Percentiles rank a stretch among this genome's conserved stretches.
These are phyloP conservation scores for Nitzschia sp. DNA, from an alignment of 108 stramenopile species.

Conservation along the genomic window DNA sequence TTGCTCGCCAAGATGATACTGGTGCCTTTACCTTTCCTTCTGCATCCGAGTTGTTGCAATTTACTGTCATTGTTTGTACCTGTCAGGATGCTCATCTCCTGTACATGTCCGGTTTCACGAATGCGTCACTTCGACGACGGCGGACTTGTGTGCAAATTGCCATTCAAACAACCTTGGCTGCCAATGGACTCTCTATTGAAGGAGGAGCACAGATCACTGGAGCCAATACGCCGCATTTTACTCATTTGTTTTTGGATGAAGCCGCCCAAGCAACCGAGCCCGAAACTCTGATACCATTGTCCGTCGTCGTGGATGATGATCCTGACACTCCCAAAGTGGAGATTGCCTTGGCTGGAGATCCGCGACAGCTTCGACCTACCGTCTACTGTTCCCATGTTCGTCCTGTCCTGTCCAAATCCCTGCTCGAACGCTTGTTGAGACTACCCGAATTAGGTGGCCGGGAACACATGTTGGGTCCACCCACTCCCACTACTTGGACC, in stretches of 20 bases:
- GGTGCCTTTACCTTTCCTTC: constrained; percentile 53
- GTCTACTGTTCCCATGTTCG: constrained; percentile 39
- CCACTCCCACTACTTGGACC: constrained; percentile 11
- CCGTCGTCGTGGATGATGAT: constrained; percentile 64
- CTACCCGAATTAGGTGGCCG: constrained; percentile 63
- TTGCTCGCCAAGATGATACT: constrained; percentile 32
- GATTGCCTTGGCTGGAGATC: constrained; percentile 67
- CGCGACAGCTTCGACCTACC: constrained; percentile 55
- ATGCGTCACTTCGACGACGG: constrained; percentile 47
- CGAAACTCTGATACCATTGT: constrained; percentile 60
- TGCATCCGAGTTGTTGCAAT: constrained; percentile 40
- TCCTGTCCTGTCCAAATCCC: constrained; percentile 45
- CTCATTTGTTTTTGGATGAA: constrained; percentile 77
- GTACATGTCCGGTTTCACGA: constrained; percentile 59
- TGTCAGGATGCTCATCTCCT: constrained; percentile 67
- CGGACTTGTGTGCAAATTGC: constrained; percentile 40
- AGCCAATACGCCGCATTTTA: constrained; percentile 49
- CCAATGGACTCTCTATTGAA: constrained; percentile 2
- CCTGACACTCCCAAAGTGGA: constrained; percentile 54
- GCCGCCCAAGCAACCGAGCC: constrained; percentile 82
- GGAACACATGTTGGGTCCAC: constrained; percentile 54
- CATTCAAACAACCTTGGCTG: constrained; percentile 10
- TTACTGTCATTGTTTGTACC: constrained; percentile 65
- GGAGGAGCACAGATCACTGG: constrained; percentile 21
- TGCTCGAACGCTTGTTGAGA: constrained; percentile 65